Conservation (phyloP, 768 basidiomycete species). For the Termitomyces sp. region DNA sequence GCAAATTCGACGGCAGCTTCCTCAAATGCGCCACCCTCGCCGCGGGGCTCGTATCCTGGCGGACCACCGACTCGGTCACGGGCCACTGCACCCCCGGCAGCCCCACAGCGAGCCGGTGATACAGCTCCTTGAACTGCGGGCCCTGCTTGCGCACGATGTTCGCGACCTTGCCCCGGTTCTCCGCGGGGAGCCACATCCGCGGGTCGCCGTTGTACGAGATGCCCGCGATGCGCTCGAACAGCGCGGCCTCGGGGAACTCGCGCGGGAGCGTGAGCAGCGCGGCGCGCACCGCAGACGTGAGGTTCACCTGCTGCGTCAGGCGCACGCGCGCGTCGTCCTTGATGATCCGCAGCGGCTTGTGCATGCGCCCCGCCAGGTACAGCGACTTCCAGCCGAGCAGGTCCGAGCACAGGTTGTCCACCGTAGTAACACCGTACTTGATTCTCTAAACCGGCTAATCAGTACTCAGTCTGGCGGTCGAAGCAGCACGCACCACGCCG, state of each 20-base stretch:
- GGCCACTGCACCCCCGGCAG: slow-evolving; percentile 81
- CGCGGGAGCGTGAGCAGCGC: slow-evolving; percentile 82
- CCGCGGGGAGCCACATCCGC: slow-evolving; percentile 89
- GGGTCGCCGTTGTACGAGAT: slow-evolving; percentile 89
- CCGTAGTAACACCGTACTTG: slow-evolving; percentile 95
- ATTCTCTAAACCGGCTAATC: slow-evolving; percentile 51
- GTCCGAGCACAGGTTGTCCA: slow-evolving; percentile 86
- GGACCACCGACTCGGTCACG: slow-evolving; percentile 38
- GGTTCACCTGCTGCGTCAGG: slow-evolving; percentile 90
- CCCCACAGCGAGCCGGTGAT: slow-evolving; percentile 72
- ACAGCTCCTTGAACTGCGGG: slow-evolving; percentile 82
- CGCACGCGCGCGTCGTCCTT: slow-evolving; percentile 89
- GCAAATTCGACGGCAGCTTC: slow-evolving; percentile 71
- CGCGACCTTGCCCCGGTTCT: slow-evolving; percentile 90
- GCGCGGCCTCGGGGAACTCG: slow-evolving; percentile 73
- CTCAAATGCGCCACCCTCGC: slow-evolving; percentile 69
- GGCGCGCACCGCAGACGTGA: slow-evolving; percentile 85
- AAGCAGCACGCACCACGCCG: slow-evolving; percentile 61
- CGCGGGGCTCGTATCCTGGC: slow-evolving; percentile 70
- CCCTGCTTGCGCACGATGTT: slow-evolving; percentile 87
- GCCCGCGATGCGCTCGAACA: slow-evolving; percentile 82
- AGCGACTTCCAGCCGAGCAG: slow-evolving; percentile 89
- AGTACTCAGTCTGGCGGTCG: neutral
- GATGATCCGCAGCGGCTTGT: slow-evolving; percentile 94
- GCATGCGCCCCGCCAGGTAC: slow-evolving; percentile 94